These are phyloP conservation scores for Plasmodium gonderi DNA, from an alignment of 169 alveolate genomes.

Conservation along the genomic window DNA sequence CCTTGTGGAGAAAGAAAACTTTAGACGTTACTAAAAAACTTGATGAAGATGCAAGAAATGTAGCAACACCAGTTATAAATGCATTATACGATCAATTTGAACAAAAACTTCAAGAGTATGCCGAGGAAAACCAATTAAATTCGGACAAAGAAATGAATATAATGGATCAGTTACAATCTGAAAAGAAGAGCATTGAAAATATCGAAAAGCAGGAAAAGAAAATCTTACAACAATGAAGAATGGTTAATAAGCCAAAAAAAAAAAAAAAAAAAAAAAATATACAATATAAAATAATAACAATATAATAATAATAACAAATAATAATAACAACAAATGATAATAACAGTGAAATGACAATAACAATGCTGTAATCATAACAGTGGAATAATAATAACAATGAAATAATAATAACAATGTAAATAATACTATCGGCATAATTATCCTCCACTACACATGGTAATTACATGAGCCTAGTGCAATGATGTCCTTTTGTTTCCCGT, in stretches of 20 bases:
- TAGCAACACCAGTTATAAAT: slow-evolving; percentile 50
- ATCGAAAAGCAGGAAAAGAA: slow-evolving; percentile 49
- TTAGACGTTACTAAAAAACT: slow-evolving; percentile 44
- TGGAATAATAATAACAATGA: too few species aligned
- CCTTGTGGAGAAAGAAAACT: slow-evolving; percentile 29
- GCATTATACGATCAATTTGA: slow-evolving; percentile 13
- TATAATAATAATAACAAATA: too few species aligned
- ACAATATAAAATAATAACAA: too few species aligned
- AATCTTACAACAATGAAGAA: neutral
- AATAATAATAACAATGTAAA: too few species aligned
- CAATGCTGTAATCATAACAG: too few species aligned
- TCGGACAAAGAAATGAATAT: neutral
- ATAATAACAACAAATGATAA: too few species aligned
- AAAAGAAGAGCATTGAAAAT: slow-evolving; percentile 24
- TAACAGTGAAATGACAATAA: too few species aligned
- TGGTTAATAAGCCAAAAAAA: neutral
- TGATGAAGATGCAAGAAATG: slow-evolving; percentile 9
- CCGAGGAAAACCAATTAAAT: neutral
- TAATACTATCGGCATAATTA: too few species aligned
- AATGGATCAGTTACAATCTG: slow-evolving; percentile 17
- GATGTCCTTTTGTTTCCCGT: too few species aligned
- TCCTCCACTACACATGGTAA: too few species aligned
- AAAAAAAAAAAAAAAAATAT: too few species aligned
- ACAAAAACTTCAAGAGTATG: slow-evolving; percentile 30
- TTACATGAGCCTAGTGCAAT: too few species aligned